These are phyloP conservation scores for Cubamyces sp. DNA, from an alignment of 768 basidiomycete genomes.

Conservation along the genomic window DNA sequence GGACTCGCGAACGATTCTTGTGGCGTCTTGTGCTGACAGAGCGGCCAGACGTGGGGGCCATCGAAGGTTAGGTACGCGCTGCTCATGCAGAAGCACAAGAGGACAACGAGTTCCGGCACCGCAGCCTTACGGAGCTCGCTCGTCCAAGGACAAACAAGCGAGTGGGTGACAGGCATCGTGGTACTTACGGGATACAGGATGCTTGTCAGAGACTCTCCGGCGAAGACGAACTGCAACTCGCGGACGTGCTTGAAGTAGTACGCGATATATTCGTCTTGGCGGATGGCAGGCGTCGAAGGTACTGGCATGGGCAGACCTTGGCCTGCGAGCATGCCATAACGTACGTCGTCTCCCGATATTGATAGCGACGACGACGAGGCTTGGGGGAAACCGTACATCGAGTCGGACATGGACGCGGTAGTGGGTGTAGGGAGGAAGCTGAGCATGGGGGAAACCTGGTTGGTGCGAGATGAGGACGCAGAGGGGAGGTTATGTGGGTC, in stretches of 20 bases:
- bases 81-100: neutral
- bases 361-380: conserved; percentile 10
- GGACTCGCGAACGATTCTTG: neutral
- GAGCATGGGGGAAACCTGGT: conserved; percentile 33
- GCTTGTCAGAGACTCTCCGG: conserved; percentile 62
- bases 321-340: conserved; percentile 10
- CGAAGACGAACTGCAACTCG: conserved; percentile 67
- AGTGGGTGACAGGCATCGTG: neutral
- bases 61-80: too few species aligned
- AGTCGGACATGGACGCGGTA: conserved; percentile 12
- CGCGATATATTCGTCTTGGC: conserved; percentile 60
- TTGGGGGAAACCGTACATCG: conserved; percentile 19
- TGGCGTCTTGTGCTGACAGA: neutral
- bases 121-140: too few species aligned
- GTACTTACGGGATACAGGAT: conserved; percentile 65
- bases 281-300: conserved; percentile 45
- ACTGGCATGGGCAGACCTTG: conserved; percentile 34
- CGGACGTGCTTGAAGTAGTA: conserved; percentile 80
- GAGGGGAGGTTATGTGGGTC: conserved; percentile 20
- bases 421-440: conserved; percentile 40
- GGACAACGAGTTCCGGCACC: too few species aligned
- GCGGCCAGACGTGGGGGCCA: too few species aligned
- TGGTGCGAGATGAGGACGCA: conserved; percentile 38
- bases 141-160: neutral
- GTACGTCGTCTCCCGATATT: conserved; percentile 19